Conservation (phyloP, 495 filamentous ascomycete species). For the Penicillium ucsense region DNA sequence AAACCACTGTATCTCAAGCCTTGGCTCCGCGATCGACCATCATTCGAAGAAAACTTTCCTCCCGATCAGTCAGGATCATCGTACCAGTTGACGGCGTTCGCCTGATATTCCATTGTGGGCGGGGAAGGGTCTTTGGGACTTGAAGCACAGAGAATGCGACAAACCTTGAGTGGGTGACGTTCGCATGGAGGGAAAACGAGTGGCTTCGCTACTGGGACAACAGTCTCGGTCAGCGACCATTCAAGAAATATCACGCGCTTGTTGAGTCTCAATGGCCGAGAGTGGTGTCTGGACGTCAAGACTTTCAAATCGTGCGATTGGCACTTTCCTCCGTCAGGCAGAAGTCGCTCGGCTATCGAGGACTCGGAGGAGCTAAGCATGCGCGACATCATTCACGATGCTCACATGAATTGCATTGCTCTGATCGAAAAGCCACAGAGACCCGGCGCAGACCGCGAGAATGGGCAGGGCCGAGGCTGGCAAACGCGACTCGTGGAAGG, state of each 20-base stretch:
- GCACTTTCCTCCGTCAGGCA: too few species aligned
- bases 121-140: conserved; percentile 5
- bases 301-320: too few species aligned
- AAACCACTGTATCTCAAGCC: conserved; percentile 4
- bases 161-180: conserved; percentile 3
- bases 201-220: neutral
- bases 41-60: neutral
- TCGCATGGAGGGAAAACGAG: neutral
- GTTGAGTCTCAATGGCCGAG: too few species aligned
- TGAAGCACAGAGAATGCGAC: conserved; percentile 12
- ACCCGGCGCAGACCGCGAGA: too few species aligned
- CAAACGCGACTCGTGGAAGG: neutral
- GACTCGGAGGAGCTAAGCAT: too few species aligned
- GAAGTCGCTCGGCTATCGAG: too few species aligned
- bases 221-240: too few species aligned
- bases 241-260: too few species aligned
- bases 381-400: too few species aligned
- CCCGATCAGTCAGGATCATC: neutral
- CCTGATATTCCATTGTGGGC: conserved; percentile 1
- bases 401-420: too few species aligned
- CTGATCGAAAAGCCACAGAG: too few species aligned
- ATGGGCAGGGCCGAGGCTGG: neutral
- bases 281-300: too few species aligned
- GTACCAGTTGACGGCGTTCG: neutral
- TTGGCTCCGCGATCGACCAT: neutral